Evolutionary conservation across 106 monocot species (phyloP).

Genomic region (Acorus gramineus): DNA sequence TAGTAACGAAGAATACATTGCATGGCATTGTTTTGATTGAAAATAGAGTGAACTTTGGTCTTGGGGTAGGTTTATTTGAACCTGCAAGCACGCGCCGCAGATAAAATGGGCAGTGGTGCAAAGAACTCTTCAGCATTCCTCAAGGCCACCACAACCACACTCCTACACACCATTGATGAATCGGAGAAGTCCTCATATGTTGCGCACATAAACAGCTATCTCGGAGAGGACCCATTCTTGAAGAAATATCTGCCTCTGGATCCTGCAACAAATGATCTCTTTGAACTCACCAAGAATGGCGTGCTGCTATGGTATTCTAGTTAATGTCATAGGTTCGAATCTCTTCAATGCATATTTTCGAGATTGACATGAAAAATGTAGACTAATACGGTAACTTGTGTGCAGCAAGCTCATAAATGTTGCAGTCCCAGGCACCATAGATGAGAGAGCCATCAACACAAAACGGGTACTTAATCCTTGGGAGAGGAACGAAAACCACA

Average conservation of each 20-base stretch:
- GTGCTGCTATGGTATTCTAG: constrained; percentile 64
- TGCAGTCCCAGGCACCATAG: constrained; percentile 90
- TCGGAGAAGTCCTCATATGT: constrained; percentile 90
- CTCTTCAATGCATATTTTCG: neutral
- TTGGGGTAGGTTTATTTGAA: constrained; percentile 38
- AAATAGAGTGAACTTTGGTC: neutral
- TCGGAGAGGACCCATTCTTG: constrained; percentile 59
- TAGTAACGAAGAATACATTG: no score
- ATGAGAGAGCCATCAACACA: constrained; percentile 90
- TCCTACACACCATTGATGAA: constrained; percentile 66
- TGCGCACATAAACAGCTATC: constrained; percentile 56
- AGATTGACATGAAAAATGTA: neutral
- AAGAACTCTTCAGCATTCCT: constrained; percentile 54
- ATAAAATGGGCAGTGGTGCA: constrained; percentile 30
- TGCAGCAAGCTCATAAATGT: constrained; percentile 89
- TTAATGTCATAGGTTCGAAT: neutral
- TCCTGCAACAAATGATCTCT: constrained; percentile 48
- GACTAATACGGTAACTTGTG: constrained; percentile 2
- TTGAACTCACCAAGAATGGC: constrained; percentile 62
- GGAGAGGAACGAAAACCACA: constrained; percentile 88
- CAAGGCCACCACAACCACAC: constrained; percentile 63
- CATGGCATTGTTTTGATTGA: no score
- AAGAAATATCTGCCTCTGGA: constrained; percentile 70
- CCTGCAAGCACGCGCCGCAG: constrained; percentile 40
- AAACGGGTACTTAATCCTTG: constrained; percentile 72